A percentile compares a stretch with the other conserved stretches of the same genome.
Conservation (phyloP, 2,329 filamentous ascomycete species). For the Exophiala phaeomuriformis region DNA sequence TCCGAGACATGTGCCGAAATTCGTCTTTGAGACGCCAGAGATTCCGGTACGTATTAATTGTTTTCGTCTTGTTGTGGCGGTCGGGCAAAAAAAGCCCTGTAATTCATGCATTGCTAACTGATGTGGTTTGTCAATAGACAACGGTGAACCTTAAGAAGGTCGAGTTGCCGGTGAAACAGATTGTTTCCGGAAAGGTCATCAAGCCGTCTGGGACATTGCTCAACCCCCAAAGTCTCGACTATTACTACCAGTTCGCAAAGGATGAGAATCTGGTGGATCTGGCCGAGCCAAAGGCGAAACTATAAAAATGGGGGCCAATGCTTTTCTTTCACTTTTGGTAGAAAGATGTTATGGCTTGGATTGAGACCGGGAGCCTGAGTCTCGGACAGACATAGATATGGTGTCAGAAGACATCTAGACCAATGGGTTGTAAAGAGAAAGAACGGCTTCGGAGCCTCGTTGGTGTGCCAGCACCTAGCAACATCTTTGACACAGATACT, state of each 20-base stretch:
- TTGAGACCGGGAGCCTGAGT: too few species aligned
- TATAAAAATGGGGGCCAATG: conserved; percentile 1
- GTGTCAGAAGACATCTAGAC: too few species aligned
- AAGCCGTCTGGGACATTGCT: conserved; percentile 69
- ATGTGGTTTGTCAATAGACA: conserved; percentile 43
- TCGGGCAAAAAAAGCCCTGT: background rate
- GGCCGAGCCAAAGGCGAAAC: conserved; percentile 17
- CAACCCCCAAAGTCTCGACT: conserved; percentile 69
- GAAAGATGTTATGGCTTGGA: too few species aligned
- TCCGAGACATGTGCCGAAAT: conserved; percentile 68
- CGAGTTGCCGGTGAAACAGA: conserved; percentile 75
- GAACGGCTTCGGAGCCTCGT: too few species aligned
- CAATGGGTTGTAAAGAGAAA: too few species aligned
- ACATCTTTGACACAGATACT: too few species aligned
- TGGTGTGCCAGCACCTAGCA: too few species aligned
- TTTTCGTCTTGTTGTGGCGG: background rate
- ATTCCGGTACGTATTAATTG: conserved; percentile 54
- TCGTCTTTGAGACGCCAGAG: conserved; percentile 70
- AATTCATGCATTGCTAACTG: conserved; percentile 1
- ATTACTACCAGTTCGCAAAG: conserved; percentile 70
- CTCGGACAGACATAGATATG: too few species aligned
- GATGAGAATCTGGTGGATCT: conserved; percentile 49
- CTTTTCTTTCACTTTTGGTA: too few species aligned
- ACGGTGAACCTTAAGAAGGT: conserved; percentile 83
- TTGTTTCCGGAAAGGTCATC: conserved; percentile 66